Percentiles rank a stretch among this genome's conserved stretches.
phyloP scores from a whole-genome alignment of 169 alveolate species.

The Amoebophrya sp. region DNA sequence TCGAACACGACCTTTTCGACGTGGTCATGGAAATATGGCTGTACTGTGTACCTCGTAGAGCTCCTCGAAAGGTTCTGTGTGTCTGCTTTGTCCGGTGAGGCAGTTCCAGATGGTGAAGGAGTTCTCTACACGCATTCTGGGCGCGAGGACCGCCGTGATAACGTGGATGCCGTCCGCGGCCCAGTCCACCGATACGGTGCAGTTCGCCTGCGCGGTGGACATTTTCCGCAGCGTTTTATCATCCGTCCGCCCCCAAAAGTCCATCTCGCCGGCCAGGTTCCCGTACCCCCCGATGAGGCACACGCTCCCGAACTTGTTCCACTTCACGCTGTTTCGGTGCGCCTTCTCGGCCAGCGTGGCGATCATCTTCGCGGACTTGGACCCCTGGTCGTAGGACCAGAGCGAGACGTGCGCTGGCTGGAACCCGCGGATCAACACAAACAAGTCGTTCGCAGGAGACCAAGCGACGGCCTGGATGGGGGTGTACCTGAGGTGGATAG shows the following conservation, averaged over 20 bases:
- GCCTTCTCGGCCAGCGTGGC: background rate
- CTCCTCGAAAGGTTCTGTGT: background rate
- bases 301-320: background rate
- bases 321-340: background rate
- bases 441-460: background rate
- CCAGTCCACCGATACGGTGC: background rate
- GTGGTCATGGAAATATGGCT: too few relatives aligned
- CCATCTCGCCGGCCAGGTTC: background rate
- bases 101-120: background rate
- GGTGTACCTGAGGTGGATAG: background rate
- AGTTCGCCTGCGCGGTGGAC: background rate
- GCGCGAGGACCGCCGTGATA: background rate
- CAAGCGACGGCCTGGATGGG: background rate
- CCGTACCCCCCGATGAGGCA: background rate
- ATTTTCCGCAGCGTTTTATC: background rate
- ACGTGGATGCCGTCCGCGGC: background rate
- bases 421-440: background rate
- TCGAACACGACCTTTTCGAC: too few relatives aligned
- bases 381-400: background rate
- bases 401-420: background rate
- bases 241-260: background rate
- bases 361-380: background rate
- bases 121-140: background rate
- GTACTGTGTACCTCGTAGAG: background rate
- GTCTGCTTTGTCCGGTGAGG: background rate